Base-by-base conservation (phyloP, 352 stramenopile species). In the Chrysophaeum taylorii region DNA sequence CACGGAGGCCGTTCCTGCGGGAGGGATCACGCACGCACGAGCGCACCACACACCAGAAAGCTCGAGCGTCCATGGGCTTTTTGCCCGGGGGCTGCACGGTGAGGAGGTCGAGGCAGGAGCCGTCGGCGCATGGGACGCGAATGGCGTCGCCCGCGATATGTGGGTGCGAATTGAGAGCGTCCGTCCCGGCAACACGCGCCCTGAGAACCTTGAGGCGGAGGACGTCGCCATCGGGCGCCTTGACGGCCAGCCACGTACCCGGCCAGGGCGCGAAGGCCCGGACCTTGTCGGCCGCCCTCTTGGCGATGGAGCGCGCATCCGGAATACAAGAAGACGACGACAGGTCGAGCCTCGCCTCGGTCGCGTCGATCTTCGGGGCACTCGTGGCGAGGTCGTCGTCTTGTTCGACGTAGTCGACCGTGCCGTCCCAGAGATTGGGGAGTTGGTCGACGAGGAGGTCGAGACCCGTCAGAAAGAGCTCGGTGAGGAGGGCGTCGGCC, bases 251-350 rank as follows among this genome's bases (percentile, higher is more conserved):
- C 72, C 79, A 90, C 25, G 79, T 86, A 27, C 85, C 85, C 31
- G 87, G 87, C 87, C 87, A 93, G 74, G 84, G 85, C 25, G 78
- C 80, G 75, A 92, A 92, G 57, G 79, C 87, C 35, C 85, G 71
- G 7, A 87, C 73, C 57, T 82, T 84, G 76, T 93, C 90, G 69
- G 89, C 82, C 66, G 33, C 31, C 31, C 18, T 1, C 31, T 9
- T 7, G 12, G 57, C 57, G 31, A 43, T 35, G 14, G 57, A 37
- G 5, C 86, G 80, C 48, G 71, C 68, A n/a, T 27, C 45, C 72
- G 81, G 79, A n/a, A n/a, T n/a, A n/a, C n/a, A n/a, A n/a, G n/a
- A n/a, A n/a, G n/a, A n/a, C 38, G 78, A 78, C 62, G 73, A 76
- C 54, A 87, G 78, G 50, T 80, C 76, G 16, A 88, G 78, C 62